Base-by-base conservation (phyloP, 2,329 filamentous ascomycete species). In the Xylaria sp. region DNA sequence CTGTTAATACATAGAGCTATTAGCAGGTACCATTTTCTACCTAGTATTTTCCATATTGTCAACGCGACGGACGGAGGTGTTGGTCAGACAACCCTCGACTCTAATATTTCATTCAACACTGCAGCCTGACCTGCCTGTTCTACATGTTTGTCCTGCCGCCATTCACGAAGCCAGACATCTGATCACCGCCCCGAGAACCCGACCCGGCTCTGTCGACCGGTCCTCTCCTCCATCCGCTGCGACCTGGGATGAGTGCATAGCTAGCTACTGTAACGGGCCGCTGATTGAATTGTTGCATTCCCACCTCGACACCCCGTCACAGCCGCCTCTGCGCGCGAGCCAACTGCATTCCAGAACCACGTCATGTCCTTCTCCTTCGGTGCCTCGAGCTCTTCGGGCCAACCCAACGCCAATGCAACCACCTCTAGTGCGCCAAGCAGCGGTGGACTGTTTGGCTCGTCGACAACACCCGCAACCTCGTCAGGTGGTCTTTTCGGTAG, bases 361-460 rank as follows among this genome's bases (percentile, higher is more conserved):
- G 72, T 61, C 60, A 79, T 79, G 77, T 39, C 51, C 7, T 75
- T 78, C 36, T 76, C 79, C 65, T 81, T 81, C 66, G 77, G 78
- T 49, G 59, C 73, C 50, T 38, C 71, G 31, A 74, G 67, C 69
- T 75, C 76, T 33, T 73, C 71, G 33, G 74, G 69, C 61, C 73
- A 74, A 69, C 61, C 74, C 58, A 75, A 72, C 67, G 74, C 72
- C 51, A 73, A 79, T 81, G 63, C 80, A 79, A 69, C 78, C n/a
- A 74, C 77, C 42, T 78, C 81, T 15, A 77, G 78, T 45, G 76
- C 81, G 10, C 76, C 81, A 22, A 79, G 69, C 36, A 53, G 66
- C 67, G 70, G 73, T 59, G 69, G 74, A 56, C 66, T 80, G 44
- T 80, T 81, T 71, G 77, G 78, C 36, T 71, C 74, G 13, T 68